Percentiles rank a stretch among this genome's conserved stretches.
Evolutionary conservation across 805 yeast genomes (phyloP).

Genomic region (Saccharomycopsis microspora): DNA sequence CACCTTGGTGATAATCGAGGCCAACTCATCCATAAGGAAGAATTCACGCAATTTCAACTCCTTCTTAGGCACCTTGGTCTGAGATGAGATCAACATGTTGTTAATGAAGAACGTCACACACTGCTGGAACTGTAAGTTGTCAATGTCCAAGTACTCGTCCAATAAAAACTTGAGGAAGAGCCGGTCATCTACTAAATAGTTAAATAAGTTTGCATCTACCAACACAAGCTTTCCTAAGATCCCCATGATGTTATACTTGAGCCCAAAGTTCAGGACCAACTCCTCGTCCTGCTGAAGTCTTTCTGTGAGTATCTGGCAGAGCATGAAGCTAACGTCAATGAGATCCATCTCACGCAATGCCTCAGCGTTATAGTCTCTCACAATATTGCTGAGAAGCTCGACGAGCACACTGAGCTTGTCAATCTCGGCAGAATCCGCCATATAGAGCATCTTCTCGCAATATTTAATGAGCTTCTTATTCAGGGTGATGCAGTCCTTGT

Average conservation of each 20-base stretch:
- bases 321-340: neutral
- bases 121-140: conserved; percentile 5
- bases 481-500: neutral
- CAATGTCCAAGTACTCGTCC: neutral
- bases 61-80: neutral
- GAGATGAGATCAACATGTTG: neutral
- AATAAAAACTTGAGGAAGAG: neutral
- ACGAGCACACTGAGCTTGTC: neutral
- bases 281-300: neutral
- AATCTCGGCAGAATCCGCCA: neutral
- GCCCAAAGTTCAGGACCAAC: neutral
- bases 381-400: neutral
- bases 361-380: neutral
- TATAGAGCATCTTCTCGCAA: conserved; percentile 1
- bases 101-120: conserved; percentile 2
- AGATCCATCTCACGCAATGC: neutral
- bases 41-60: neutral
- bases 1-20: neutral
- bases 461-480: neutral
- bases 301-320: conserved; percentile 1
- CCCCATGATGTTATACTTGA: conserved; percentile 3
- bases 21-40: conserved; percentile 1
- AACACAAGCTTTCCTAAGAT: neutral
- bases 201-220: neutral
- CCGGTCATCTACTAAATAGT: neutral